phyloP scores from a whole-genome alignment of 495 filamentous ascomycete species.

The Talaromyces wortmannii region DNA sequence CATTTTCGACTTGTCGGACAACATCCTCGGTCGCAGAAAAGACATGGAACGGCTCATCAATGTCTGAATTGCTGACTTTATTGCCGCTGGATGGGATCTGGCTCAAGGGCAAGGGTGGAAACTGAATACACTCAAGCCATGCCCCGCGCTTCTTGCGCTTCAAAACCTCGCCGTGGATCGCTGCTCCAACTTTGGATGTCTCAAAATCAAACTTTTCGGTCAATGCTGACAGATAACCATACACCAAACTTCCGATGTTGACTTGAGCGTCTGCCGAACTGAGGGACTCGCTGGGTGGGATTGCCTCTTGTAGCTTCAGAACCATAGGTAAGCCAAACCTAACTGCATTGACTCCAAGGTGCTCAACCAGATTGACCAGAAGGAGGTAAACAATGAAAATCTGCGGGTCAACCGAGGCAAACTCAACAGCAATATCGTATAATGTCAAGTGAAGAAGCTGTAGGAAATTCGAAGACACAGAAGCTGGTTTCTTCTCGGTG shows the following conservation, averaged over 20 bases:
- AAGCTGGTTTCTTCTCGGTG: constrained; percentile 35
- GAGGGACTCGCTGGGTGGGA: constrained; percentile 51
- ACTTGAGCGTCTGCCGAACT: constrained; percentile 54
- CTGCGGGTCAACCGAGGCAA: constrained; percentile 60
- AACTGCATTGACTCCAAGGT: constrained; percentile 79
- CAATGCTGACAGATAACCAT: constrained; percentile 79
- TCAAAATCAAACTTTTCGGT: constrained; percentile 74
- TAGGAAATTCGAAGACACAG: constrained; percentile 61
- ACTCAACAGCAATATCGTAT: constrained; percentile 76
- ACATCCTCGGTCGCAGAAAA: constrained; percentile 63
- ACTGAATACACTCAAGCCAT: constrained; percentile 62
- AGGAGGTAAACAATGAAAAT: constrained; percentile 70
- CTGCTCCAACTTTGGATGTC: constrained; percentile 53
- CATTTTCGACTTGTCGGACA: constrained; percentile 62
- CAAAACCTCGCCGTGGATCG: constrained; percentile 68
- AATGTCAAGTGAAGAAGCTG: constrained; percentile 79
- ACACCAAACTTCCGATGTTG: constrained; percentile 72
- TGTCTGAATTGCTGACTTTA: constrained; percentile 22
- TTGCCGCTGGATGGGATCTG: constrained; percentile 25
- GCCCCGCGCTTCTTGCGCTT: constrained; percentile 61
- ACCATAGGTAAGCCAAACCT: constrained; percentile 80
- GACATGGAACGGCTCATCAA: constrained; percentile 53
- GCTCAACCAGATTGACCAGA: constrained; percentile 61
- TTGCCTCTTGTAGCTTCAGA: constrained; percentile 77
- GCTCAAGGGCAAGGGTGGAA: constrained; percentile 47